A percentile compares a stretch with the other conserved stretches of the same genome.
phyloP scores from a whole-genome alignment of 805 yeast species.

The Scheffersomyces stipitis region DNA sequence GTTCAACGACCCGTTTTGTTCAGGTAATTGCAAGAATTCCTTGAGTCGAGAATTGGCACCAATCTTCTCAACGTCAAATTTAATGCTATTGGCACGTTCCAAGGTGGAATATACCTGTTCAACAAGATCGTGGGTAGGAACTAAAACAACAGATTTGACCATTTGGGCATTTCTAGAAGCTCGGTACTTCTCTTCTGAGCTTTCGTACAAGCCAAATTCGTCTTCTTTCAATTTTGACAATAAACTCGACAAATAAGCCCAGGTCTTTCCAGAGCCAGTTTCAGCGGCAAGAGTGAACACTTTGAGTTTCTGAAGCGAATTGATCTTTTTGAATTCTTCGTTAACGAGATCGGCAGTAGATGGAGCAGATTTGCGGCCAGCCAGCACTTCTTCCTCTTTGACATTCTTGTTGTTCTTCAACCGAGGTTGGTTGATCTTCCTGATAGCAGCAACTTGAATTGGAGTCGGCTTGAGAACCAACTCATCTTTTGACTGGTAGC shows the following conservation, averaged over 20 bases:
- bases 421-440: conserved; percentile 49
- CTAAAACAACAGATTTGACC: conserved; percentile 70
- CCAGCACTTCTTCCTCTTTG: conserved; percentile 22
- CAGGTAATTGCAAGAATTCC: conserved; percentile 23
- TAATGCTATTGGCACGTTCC: conserved; percentile 24
- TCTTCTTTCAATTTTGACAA: conserved; percentile 65
- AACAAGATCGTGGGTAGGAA: conserved; percentile 89
- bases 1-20: conserved; percentile 29
- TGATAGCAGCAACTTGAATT: conserved; percentile 76
- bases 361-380: too few relatives aligned
- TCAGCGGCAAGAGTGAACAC: conserved; percentile 88
- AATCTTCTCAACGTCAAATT: conserved; percentile 20
- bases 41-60: conserved; percentile 17
- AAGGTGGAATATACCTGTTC: conserved; percentile 66
- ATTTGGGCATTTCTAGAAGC: conserved; percentile 26
- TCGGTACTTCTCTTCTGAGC: conserved; percentile 16
- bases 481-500: conserved; percentile 28
- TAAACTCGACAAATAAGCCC: conserved; percentile 83
- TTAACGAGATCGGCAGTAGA: conserved; percentile 23
- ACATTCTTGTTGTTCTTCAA: conserved; percentile 19
- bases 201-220: conserved; percentile 33
- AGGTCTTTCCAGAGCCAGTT: conserved; percentile 95
- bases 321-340: conserved; percentile 25
- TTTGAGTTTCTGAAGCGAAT: conserved; percentile 40
- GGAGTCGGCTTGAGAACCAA: conserved; percentile 62